Conservation (phyloP, 257 asterid genomes). For the Nicotiana obtusifolia region DNA sequence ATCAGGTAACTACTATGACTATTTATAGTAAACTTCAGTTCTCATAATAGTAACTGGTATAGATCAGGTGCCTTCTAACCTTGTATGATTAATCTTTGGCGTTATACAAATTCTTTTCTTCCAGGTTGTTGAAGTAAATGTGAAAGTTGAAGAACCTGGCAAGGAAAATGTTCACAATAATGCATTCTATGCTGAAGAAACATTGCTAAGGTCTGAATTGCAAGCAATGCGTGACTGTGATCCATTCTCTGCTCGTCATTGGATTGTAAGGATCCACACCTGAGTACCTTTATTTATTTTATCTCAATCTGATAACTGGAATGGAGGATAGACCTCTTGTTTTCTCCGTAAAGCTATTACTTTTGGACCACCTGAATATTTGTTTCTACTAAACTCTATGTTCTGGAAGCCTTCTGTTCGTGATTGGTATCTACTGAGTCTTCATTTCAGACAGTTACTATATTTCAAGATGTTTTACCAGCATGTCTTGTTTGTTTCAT, state of each 20-base stretch:
- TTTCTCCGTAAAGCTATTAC: not conserved
- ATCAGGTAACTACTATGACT: constrained; percentile 49
- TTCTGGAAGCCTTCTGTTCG: too few relatives aligned
- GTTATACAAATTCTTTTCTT: not conserved
- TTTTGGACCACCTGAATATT: too few relatives aligned
- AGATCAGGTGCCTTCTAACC: not conserved
- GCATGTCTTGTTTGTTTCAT: too few relatives aligned
- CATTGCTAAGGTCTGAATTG: constrained; percentile 71
- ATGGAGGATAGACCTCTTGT: too few relatives aligned
- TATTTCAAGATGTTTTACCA: too few relatives aligned
- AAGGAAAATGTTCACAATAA: constrained; percentile 77
- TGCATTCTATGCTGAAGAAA: constrained; percentile 94
- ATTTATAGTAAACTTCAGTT: not conserved
- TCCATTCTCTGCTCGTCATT: constrained; percentile 89
- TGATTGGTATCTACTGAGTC: too few relatives aligned
- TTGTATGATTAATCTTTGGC: too few relatives aligned
- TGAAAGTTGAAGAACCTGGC: constrained; percentile 89
- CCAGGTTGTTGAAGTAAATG: constrained; percentile 95
- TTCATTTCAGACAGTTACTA: too few relatives aligned
- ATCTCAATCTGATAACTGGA: too few relatives aligned
- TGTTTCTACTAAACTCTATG: too few relatives aligned
- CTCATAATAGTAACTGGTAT: not conserved
- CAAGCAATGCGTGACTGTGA: constrained; percentile 93
- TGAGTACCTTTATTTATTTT: too few relatives aligned
- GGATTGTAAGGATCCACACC: constrained; percentile 65